Conservation (phyloP, 2,329 filamentous ascomycete genomes). For the Xylaria sp. region DNA sequence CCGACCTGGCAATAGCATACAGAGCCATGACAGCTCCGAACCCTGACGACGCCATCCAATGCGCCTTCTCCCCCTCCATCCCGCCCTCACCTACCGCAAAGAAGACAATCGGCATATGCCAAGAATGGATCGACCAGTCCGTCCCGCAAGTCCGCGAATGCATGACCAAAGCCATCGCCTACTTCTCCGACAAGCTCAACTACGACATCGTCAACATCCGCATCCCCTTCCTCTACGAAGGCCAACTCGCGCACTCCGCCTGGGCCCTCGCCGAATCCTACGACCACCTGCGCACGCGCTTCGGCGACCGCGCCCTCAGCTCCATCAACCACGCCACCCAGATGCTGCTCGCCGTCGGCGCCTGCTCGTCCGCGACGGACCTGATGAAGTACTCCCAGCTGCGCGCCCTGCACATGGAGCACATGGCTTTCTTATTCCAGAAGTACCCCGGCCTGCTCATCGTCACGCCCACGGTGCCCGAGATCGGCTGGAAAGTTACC, state of each 20-base stretch:
- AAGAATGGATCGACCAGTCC: slow-evolving; percentile 63
- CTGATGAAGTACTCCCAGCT: slow-evolving; percentile 68
- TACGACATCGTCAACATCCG: slow-evolving; percentile 54
- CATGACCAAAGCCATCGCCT: slow-evolving; percentile 55
- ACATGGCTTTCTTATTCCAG: slow-evolving; percentile 46
- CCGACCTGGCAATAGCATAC: slow-evolving; percentile 78
- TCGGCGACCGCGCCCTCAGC: slow-evolving; percentile 42
- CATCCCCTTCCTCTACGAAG: slow-evolving; percentile 63
- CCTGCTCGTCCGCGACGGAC: slow-evolving; percentile 61
- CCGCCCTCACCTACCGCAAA: slow-evolving; percentile 39
- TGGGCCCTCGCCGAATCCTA: slow-evolving; percentile 71
- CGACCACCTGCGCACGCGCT: slow-evolving; percentile 39
- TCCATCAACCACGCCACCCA: slow-evolving; percentile 62
- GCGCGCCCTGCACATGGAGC: slow-evolving; percentile 59
- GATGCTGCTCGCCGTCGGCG: slow-evolving; percentile 60
- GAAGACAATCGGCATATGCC: slow-evolving; percentile 66
- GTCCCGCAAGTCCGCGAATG: slow-evolving; percentile 56
- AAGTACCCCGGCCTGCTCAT: slow-evolving; percentile 70
- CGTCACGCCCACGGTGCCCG: slow-evolving; percentile 70
- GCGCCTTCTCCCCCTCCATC: slow-evolving; percentile 56
- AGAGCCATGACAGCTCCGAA: slow-evolving; percentile 71
- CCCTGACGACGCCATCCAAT: slow-evolving; percentile 53
- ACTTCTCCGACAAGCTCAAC: slow-evolving; percentile 42
- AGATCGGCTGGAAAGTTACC: slow-evolving; percentile 65
- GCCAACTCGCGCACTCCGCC: slow-evolving; percentile 69